A percentile compares a stretch with the other conserved stretches of the same genome.
Conservation (phyloP, 1,284 basidiomycete species). For the Cryptococcus sp. region DNA sequence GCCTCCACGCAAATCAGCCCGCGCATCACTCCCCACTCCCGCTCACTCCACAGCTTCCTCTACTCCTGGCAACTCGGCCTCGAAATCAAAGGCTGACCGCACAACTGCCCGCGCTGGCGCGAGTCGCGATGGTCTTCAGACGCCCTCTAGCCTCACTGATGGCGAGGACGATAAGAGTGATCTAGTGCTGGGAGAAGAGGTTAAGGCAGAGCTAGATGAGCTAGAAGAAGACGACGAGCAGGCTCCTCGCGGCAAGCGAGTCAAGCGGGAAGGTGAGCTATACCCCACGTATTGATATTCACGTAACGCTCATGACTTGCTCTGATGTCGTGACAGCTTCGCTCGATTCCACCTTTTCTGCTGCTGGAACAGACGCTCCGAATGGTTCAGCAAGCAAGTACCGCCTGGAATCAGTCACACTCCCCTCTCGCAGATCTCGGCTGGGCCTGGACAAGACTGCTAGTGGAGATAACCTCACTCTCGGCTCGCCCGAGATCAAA, state of each 20-base stretch:
- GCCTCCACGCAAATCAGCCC: conserved; percentile 16
- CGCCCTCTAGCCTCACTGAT: conserved; percentile 15
- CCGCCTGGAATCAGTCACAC: conserved; percentile 29
- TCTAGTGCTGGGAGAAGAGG: not conserved
- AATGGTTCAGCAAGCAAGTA: conserved; percentile 15
- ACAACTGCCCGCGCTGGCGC: not conserved
- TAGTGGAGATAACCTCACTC: conserved; percentile 44
- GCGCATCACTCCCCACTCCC: conserved; percentile 17
- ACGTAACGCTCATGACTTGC: not conserved
- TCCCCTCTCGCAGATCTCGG: conserved; percentile 34
- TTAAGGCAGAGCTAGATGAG: conserved; percentile 2
- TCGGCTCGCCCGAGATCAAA: conserved; percentile 23
- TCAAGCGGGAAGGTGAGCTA: conserved; percentile 13
- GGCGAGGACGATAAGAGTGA: conserved; percentile 1
- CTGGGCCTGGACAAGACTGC: conserved; percentile 41
- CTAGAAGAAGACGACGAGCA: conserved; percentile 1
- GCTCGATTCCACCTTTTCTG: conserved; percentile 17
- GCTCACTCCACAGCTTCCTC: conserved; percentile 9
- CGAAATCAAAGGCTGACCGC: not conserved
- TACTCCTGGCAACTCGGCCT: not conserved
- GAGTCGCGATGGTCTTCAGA: conserved; percentile 1
- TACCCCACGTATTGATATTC: no score
- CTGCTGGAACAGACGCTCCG: conserved; percentile 4
- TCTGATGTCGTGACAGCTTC: not conserved
- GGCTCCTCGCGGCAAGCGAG: not conserved